Evolutionary conservation across 2,329 filamentous ascomycete genomes (phyloP), one percentile per base, ranked within the genome.

Genomic region (Fusarium chlamydosporum): DNA sequence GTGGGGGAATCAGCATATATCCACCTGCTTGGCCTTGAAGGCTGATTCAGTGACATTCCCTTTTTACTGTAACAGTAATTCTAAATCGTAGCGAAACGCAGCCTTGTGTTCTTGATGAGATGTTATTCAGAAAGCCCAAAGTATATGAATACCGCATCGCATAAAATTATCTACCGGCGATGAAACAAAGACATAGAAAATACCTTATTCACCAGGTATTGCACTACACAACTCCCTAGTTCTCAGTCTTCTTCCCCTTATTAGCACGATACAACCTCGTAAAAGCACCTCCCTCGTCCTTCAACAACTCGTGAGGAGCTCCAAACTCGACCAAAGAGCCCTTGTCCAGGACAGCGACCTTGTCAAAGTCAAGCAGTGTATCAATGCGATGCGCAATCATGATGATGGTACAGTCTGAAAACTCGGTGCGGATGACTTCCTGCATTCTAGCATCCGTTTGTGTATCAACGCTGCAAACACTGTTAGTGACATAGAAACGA

Each of bases 331-430:
- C 75, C 12, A 79, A 45, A 7, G 34, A 50, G 1, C 77, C 76
- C 18, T 50, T 66, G 29, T 78, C 75, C 11, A 79, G 63, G 33
- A 79, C 76, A 2, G 73, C 76, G 38, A 79, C 69, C 31, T 70
- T 74, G 45, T 79, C 77, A 67, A 79, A 78, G 47, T 79, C 77
- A 8, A 79, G 69, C 11, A 79, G 53, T 2, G 76, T 76, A 31
- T 77, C 70, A 4, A 78, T 66, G 0, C 76, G 70, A 50, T 79
- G 78, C 4, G 78, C 76, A 54, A 79, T 79, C 75, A 78, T 77
- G 47, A 79, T 73, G 26, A 79, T 72, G 7, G 77, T 77, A 5
- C 76, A 70, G 11, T 69, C 60, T 2, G 73, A 62, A 45, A 79
- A 79, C 60, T 77, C 74, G 8, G 68, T 71, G 7, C 73, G 65